Base-by-base conservation (phyloP, 164 flowering plant species). In the Saururus chinensis region DNA sequence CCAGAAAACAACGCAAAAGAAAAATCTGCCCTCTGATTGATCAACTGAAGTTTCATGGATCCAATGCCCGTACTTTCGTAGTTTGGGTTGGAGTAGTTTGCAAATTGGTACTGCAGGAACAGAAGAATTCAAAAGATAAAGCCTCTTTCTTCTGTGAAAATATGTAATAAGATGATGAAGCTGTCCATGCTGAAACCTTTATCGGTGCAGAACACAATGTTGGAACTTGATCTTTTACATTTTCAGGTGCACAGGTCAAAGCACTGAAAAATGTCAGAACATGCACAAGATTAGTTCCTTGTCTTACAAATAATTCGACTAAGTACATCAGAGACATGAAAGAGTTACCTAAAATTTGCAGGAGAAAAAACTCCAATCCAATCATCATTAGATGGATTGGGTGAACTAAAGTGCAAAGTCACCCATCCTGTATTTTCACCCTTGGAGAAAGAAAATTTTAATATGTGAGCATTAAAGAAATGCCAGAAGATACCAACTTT, bases 331-430 rank as follows among this genome's bases (percentile, higher is more conserved):
- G 4, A 45, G 14, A 17, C 4, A 45, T 17, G 49, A 12, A 45
- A 12, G 49, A 57, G 17, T 55, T 66, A 88, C 96, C 84, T 91
- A 82, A 88, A 86, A 74, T 88, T 86, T 57, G 89, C 79, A 6
- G 98, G 98, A 60, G 98, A 92, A 74, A 92, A 92, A 23, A 92
- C 96, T 52, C 96, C 98, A 58, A 92, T 78, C 98, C 98, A 92
- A 73, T 92, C 98, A 78, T 83, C 82, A 65, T 23, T 53, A 30
- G 90, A 80, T 21, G 96, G 88, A 62, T 71, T 74, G 19, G 82
- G 77, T 61, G 63, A 66, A 65, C 71, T 71, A 68, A 57, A 84
- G 49, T 77, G 64, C 41, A 92, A 52, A 24, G 71, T 79, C 60
- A 92, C 82, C 92, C 87, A 89, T 68, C 81, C 85, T 54, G 59